phyloP scores from a whole-genome alignment of 1,284 basidiomycete species.

The Ustilago sp. region DNA sequence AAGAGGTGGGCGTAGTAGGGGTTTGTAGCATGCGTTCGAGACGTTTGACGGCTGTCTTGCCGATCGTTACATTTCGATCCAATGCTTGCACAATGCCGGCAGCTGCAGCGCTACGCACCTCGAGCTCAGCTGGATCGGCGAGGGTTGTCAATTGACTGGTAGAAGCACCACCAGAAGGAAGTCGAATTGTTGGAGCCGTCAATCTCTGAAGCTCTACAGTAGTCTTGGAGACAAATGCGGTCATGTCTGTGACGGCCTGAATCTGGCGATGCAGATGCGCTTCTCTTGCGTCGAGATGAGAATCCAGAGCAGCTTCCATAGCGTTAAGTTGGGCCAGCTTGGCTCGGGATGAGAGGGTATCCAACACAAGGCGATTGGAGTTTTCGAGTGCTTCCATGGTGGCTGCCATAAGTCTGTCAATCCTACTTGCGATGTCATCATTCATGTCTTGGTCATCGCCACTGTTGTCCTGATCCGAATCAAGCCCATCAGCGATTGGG shows the following conservation, averaged over 20 bases:
- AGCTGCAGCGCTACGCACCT: constrained; percentile 23
- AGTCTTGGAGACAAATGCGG: constrained; percentile 38
- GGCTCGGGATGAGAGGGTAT: constrained; percentile 40
- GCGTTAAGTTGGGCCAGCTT: constrained; percentile 47
- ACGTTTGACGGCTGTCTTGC: constrained; percentile 57
- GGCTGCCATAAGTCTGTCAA: constrained; percentile 41
- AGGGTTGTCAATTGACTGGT: constrained; percentile 20
- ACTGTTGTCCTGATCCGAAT: background rate
- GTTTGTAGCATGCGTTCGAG: constrained; percentile 54
- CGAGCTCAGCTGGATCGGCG: constrained; percentile 29
- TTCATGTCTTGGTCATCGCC: constrained; percentile 7
- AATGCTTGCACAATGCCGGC: constrained; percentile 47
- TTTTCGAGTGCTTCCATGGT: constrained; percentile 50
- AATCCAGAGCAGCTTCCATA: constrained; percentile 41
- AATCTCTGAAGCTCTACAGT: constrained; percentile 34
- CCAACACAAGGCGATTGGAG: constrained; percentile 40
- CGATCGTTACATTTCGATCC: constrained; percentile 55
- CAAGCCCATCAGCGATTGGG: background rate
- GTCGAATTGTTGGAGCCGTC: background rate
- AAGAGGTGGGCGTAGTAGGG: constrained; percentile 24
- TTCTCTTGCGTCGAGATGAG: constrained; percentile 38
- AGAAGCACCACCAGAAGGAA: constrained; percentile 17
- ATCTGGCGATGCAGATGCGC: constrained; percentile 39
- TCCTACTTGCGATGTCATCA: constrained; percentile 24
- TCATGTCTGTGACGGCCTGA: constrained; percentile 40